Evolutionary conservation across 345 rosid species (phyloP).

Genomic region (Lepidium sativum): DNA sequence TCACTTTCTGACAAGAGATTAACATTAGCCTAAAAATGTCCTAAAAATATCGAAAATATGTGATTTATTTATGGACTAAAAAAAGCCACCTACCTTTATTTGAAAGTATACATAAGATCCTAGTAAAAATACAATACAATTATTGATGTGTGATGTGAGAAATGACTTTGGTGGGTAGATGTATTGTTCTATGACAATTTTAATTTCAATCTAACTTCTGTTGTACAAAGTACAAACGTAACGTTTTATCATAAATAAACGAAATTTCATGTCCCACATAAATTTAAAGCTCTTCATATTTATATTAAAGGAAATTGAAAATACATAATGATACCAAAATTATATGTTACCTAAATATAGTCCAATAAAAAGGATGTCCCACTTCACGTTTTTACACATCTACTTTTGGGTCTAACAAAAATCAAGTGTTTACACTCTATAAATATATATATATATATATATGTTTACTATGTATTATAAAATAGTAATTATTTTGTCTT

Average conservation of each 20-base stretch:
- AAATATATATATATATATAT: background rate
- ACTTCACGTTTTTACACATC: conserved; percentile 1
- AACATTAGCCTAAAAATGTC: background rate
- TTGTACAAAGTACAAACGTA: conserved; percentile 16
- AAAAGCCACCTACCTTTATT: background rate
- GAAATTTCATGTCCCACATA: conserved; percentile 4
- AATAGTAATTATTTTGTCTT: background rate
- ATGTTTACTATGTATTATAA: background rate
- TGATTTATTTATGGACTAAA: background rate
- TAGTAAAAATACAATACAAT: conserved; percentile 6
- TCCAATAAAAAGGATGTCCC: conserved; percentile 8
- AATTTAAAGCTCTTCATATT: background rate
- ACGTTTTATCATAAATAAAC: conserved; percentile 11
- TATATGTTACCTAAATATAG: conserved; percentile 9
- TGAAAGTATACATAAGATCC: background rate
- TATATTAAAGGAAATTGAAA: background rate
- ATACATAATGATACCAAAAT: background rate
- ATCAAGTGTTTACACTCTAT: background rate
- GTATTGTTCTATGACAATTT: background rate
- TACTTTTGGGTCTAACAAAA: conserved; percentile 10
- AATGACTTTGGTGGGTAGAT: conserved; percentile 19
- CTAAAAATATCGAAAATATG: background rate
- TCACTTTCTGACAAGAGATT: background rate
- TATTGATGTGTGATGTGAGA: conserved; percentile 20
- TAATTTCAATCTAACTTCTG: conserved; percentile 23